A percentile compares a stretch with the other conserved stretches of the same genome.
phyloP scores from a whole-genome alignment of 345 rosid species.

The Gossypium sturtianum region DNA sequence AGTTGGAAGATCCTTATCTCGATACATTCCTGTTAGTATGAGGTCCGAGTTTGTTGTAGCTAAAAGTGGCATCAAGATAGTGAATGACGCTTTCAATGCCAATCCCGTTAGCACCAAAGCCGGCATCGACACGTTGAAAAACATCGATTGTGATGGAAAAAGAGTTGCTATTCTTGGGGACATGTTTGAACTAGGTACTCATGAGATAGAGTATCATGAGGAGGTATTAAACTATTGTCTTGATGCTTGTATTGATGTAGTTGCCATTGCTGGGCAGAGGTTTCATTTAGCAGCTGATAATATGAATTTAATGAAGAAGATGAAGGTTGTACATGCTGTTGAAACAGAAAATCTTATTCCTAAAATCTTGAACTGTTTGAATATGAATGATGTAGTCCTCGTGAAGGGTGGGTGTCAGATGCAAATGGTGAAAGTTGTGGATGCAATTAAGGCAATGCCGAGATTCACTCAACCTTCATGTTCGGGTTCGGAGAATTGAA shows the following conservation, averaged over 20 bases:
- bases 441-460: constrained; percentile 8
- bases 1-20: constrained; percentile 26
- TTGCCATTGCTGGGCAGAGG: constrained; percentile 23
- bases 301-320: constrained; percentile 11
- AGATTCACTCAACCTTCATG: background rate
- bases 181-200: constrained; percentile 28
- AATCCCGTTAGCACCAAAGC: constrained; percentile 27
- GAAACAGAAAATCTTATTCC: constrained; percentile 16
- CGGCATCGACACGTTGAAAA: constrained; percentile 24
- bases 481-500: background rate
- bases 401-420: constrained; percentile 27
- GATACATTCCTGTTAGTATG: constrained; percentile 19
- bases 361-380: constrained; percentile 21
- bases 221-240: constrained; percentile 14
- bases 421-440: constrained; percentile 27
- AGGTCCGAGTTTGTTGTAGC: constrained; percentile 24
- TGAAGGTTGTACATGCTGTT: constrained; percentile 15
- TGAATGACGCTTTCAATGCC: constrained; percentile 31
- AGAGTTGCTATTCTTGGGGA: constrained; percentile 27
- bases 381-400: constrained; percentile 22
- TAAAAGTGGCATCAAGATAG: constrained; percentile 21
- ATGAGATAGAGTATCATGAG: constrained; percentile 23
- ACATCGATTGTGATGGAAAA: constrained; percentile 22
- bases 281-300: constrained; percentile 18
- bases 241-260: constrained; percentile 4